Evolutionary conservation across 805 yeast species (phyloP), one percentile per base, ranked within the genome.

Genomic region (Starmerella bacillaris): DNA sequence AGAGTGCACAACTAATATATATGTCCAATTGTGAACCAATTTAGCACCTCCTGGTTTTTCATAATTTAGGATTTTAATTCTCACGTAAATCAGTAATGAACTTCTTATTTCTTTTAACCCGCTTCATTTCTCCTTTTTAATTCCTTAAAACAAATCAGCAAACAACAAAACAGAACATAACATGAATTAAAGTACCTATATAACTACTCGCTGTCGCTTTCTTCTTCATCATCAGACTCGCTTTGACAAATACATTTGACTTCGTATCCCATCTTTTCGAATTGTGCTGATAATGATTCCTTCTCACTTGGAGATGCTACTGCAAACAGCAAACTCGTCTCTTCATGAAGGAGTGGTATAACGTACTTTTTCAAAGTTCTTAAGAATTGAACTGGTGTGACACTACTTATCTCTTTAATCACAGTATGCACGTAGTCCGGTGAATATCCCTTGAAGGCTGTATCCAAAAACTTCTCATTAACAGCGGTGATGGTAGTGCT

Each of bases 241-340:
- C 19, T 24, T 8, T 15, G 55, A 33, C 70, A 71, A 41, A 75
- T 82, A 20, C 72, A 57, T 4, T 53, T 50, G 19, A 77, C 76
- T 0, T 58, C 55, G 50, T 76, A 86, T 0, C 92, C 92, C 33
- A 59, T 55, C 1, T 47, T 47, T 7, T 46, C 48, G 37, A 84
- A 67, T 36, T 62, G 69, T 14, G 51, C 55, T 29, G 56, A 54
- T 35, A 78, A 56, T 4, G 54, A 56, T 0, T 61, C 68, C 3
- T 58, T 51, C 42, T 73, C 75, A 2, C 73, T 58, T 3, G 86
- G 77, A 45, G 89, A 83, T 37, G 84, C 68, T 47, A 82, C 71
- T 3, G 74, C 59, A 48, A 82, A 83, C 7, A 79, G 63, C 17
- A 67, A 57, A 9, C 89, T 72, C 1, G 55, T 54, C 0, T 58